Percentiles rank a stretch among this genome's conserved stretches.
Conservation (phyloP, 306 rosid genomes). For the Sesbania bispinosa region DNA sequence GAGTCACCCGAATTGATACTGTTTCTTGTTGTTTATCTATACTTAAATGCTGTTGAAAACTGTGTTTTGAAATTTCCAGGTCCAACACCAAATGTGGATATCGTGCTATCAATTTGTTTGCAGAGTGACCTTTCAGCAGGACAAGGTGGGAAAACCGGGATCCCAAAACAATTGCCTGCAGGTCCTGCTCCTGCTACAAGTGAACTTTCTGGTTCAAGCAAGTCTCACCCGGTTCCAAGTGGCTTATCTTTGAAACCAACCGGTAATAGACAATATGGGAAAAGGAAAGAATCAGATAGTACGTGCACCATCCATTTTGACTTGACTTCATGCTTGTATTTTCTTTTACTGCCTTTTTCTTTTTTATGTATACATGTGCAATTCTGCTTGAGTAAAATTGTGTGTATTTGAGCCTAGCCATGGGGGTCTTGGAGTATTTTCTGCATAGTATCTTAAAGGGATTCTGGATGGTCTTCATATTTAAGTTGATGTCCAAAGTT, state of each 20-base stretch:
- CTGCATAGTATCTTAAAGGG: neutral
- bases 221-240: slow-evolving; percentile 63
- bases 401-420: neutral
- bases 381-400: neutral
- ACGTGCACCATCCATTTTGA: slow-evolving; percentile 38
- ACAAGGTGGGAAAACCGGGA: slow-evolving; percentile 49
- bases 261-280: slow-evolving; percentile 56
- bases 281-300: slow-evolving; percentile 74
- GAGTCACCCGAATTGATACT: neutral
- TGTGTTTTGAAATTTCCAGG: slow-evolving; percentile 51
- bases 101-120: slow-evolving; percentile 81
- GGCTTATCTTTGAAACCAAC: slow-evolving; percentile 56
- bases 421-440: neutral
- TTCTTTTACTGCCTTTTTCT: neutral
- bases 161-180: slow-evolving; percentile 36
- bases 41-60: slow-evolving; percentile 7
- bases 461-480: neutral
- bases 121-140: slow-evolving; percentile 63
- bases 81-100: slow-evolving; percentile 84
- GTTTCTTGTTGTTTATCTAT: slow-evolving; percentile 3
- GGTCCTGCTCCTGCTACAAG: slow-evolving; percentile 66
- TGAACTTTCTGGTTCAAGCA: slow-evolving; percentile 84
- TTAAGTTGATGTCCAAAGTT: neutral
- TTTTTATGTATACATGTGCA: too few relatives aligned
- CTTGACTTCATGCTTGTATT: neutral